Percentiles rank a stretch among this genome's conserved stretches.
Conservation (phyloP, 495 filamentous ascomycete genomes). For the Corynascus novoguineensis region DNA sequence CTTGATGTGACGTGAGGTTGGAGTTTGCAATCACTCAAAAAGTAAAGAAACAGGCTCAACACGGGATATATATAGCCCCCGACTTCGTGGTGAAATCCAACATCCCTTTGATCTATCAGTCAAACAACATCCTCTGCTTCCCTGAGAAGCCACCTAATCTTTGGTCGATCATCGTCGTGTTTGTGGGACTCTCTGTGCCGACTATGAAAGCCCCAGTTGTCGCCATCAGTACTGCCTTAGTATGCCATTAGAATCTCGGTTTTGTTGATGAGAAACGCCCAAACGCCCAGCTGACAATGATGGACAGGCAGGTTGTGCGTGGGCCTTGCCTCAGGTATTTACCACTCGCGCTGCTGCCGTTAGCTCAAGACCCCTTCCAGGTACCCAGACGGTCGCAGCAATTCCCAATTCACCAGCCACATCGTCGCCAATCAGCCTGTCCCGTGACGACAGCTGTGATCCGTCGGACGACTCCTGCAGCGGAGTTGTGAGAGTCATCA, state of each 20-base stretch:
- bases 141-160: background rate
- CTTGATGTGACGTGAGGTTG: too few species aligned
- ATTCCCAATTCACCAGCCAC: background rate
- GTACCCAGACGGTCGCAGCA: background rate
- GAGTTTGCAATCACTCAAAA: too few species aligned
- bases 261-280: background rate
- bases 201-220: conserved; percentile 24
- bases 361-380: background rate
- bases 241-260: background rate
- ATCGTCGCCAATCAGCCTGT: background rate
- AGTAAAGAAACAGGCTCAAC: too few species aligned
- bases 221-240: conserved; percentile 17
- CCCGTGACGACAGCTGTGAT: background rate
- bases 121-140: background rate
- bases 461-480: background rate
- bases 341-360: background rate
- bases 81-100: background rate
- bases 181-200: background rate
- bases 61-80: too few species aligned
- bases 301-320: background rate
- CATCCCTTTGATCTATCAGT: background rate
- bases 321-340: background rate
- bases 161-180: background rate
- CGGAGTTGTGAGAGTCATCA: background rate
- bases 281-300: background rate